Evolutionary conservation across 192 early-diverging fungal species (phyloP).

Genomic region (Coemansia asiatica): DNA sequence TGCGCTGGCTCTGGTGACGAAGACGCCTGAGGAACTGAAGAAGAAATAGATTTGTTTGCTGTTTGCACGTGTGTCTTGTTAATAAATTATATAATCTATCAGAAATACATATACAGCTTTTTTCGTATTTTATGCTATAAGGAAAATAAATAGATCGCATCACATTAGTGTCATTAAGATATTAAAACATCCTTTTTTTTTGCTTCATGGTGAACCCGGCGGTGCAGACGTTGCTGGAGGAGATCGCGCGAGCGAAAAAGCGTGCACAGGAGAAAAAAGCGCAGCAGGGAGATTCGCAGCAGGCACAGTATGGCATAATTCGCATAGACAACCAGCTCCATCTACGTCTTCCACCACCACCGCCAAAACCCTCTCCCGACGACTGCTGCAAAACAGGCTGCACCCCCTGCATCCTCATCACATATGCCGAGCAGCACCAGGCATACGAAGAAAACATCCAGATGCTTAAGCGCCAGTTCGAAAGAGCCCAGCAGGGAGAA

Average conservation of each 20-base stretch:
- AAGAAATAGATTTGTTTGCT: conserved; percentile 10
- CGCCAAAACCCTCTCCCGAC: conserved; percentile 19
- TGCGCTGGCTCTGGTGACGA: conserved; percentile 75
- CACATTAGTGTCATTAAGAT: too few relatives aligned
- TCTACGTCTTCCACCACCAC: conserved; percentile 33
- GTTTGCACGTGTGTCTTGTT: not conserved
- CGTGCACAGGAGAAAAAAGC: conserved; percentile 23
- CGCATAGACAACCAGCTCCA: conserved; percentile 6
- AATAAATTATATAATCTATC: not conserved
- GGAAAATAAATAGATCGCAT: too few relatives aligned
- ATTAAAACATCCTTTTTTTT: not conserved
- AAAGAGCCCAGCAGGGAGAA: conserved; percentile 12
- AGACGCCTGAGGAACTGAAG: conserved; percentile 67
- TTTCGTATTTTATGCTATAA: too few relatives aligned
- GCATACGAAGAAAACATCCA: conserved; percentile 8
- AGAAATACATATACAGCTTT: too few relatives aligned
- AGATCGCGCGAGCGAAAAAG: conserved; percentile 36
- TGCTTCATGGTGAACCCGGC: conserved; percentile 21
- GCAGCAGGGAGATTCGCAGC: not conserved
- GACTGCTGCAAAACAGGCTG: conserved; percentile 55
- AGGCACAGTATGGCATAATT: conserved; percentile 16
- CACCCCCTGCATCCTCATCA: conserved; percentile 53
- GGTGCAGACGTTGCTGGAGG: conserved; percentile 26
- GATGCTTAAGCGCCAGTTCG: conserved; percentile 24
- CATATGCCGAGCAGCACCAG: conserved; percentile 28